A percentile compares a stretch with the other conserved stretches of the same genome.
Conservation (phyloP, 2,329 filamentous ascomycete species). For the Didymella lethalis region DNA sequence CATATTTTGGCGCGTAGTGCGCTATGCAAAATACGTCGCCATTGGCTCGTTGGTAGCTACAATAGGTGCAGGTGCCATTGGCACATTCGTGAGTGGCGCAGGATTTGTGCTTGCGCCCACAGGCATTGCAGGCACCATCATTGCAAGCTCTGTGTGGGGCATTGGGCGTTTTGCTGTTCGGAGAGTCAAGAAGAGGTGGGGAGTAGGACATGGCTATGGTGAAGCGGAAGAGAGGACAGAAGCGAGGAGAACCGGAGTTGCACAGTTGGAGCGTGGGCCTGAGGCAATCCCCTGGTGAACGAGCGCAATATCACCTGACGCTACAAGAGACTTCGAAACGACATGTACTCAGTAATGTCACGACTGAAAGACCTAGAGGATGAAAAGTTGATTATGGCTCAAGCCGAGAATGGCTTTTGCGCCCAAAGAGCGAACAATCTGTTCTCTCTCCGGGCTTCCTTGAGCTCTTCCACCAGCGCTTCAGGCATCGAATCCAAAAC, state of each 20-base stretch:
- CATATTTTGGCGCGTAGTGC: slow-evolving; percentile 53
- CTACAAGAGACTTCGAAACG: too few species aligned
- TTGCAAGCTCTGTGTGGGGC: slow-evolving; percentile 51
- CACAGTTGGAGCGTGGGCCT: slow-evolving; percentile 24
- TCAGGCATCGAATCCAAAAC: not conserved
- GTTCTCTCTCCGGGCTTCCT: not conserved
- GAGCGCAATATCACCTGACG: too few species aligned
- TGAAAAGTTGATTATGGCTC: not conserved
- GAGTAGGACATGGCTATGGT: slow-evolving; percentile 27
- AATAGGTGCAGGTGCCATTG: slow-evolving; percentile 49
- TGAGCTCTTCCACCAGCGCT: not conserved
- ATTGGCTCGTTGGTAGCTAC: slow-evolving; percentile 52
- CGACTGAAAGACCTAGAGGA: not conserved
- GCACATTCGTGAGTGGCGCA: slow-evolving; percentile 49
- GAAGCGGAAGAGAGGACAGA: slow-evolving; percentile 25
- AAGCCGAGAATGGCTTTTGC: not conserved
- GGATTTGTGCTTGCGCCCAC: slow-evolving; percentile 55
- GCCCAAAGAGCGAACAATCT: not conserved
- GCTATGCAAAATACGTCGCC: slow-evolving; percentile 55
- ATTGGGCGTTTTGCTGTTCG: slow-evolving; percentile 49
- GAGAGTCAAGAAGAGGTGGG: slow-evolving; percentile 44
- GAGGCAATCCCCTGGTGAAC: slow-evolving; percentile 38
- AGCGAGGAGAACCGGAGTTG: slow-evolving; percentile 26
- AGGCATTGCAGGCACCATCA: slow-evolving; percentile 50
- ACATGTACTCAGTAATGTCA: not conserved